Evolutionary conservation across 768 basidiomycete genomes (phyloP).

Genomic region (Mycena rosella): DNA sequence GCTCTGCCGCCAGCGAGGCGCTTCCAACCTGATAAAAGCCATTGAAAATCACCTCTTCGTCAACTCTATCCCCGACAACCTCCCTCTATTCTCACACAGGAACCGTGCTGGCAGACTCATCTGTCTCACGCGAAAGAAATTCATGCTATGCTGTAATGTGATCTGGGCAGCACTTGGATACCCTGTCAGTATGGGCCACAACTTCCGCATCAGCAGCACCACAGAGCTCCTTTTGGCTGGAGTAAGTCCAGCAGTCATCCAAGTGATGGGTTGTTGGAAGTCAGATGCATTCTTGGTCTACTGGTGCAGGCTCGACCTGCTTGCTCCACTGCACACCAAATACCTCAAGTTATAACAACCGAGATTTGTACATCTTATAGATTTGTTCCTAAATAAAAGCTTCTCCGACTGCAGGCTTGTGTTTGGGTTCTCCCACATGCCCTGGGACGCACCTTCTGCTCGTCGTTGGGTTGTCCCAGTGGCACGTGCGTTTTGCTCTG

Average conservation of each 20-base stretch:
- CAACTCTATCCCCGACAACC: not conserved
- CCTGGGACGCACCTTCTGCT: too few relatives aligned
- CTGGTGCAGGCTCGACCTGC: conserved; percentile 13
- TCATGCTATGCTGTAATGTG: conserved; percentile 35
- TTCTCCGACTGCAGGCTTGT: too few relatives aligned
- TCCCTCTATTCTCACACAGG: conserved; percentile 7
- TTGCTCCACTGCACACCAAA: not conserved
- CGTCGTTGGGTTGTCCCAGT: too few relatives aligned
- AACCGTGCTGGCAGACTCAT: not conserved
- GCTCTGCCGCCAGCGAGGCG: not conserved
- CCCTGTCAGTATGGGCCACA: conserved; percentile 32
- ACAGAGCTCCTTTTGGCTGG: conserved; percentile 34
- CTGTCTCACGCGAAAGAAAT: conserved; percentile 25
- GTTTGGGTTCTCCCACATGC: too few relatives aligned
- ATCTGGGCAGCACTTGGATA: conserved; percentile 26
- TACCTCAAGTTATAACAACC: not conserved
- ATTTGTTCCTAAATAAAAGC: too few relatives aligned
- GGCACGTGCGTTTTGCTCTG: too few relatives aligned
- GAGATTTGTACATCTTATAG: too few relatives aligned
- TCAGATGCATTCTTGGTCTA: conserved; percentile 21
- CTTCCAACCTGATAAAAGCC: conserved; percentile 3
- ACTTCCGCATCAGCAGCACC: conserved; percentile 46
- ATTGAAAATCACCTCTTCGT: not conserved
- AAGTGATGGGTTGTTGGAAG: conserved; percentile 20
- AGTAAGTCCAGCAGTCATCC: conserved; percentile 16